phyloP scores from a whole-genome alignment of 768 basidiomycete genomes.

The Hysterangium stoloniferum region DNA sequence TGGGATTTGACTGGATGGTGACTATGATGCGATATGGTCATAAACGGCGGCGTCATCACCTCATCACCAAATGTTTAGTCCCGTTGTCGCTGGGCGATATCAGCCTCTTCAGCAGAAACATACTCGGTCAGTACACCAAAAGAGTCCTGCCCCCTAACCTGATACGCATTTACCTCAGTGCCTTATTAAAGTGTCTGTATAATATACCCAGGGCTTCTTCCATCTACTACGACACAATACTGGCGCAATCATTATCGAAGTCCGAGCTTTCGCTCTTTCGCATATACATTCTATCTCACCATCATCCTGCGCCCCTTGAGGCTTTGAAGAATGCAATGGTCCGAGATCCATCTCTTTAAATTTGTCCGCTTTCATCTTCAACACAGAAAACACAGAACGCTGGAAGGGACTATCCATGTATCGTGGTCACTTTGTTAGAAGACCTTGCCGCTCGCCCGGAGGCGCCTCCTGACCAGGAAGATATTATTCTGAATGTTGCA shows the following conservation, averaged over 20 bases:
- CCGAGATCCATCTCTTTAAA: not conserved
- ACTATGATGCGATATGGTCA: conserved; percentile 32
- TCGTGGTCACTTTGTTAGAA: not conserved
- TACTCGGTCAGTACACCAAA: not conserved
- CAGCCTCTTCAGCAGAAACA: not conserved
- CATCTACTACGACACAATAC: not conserved
- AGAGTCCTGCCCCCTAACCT: not conserved
- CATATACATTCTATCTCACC: not conserved
- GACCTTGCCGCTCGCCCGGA: not conserved
- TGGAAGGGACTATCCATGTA: not conserved
- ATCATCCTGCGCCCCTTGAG: not conserved
- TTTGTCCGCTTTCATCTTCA: not conserved
- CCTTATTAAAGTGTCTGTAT: not conserved
- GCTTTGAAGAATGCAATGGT: not conserved
- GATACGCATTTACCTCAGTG: not conserved
- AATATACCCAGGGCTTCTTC: not conserved
- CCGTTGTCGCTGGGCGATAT: not conserved
- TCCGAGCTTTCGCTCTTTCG: not conserved
- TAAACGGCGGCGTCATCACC: conserved; percentile 30
- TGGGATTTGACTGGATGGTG: conserved; percentile 43
- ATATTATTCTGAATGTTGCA: not conserved
- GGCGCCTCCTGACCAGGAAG: not conserved
- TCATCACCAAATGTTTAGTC: conserved; percentile 11
- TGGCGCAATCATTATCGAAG: not conserved
- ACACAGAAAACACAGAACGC: not conserved